Base-by-base conservation (phyloP, 2,329 filamentous ascomycete genomes). In the Paecilomyces sp. region DNA sequence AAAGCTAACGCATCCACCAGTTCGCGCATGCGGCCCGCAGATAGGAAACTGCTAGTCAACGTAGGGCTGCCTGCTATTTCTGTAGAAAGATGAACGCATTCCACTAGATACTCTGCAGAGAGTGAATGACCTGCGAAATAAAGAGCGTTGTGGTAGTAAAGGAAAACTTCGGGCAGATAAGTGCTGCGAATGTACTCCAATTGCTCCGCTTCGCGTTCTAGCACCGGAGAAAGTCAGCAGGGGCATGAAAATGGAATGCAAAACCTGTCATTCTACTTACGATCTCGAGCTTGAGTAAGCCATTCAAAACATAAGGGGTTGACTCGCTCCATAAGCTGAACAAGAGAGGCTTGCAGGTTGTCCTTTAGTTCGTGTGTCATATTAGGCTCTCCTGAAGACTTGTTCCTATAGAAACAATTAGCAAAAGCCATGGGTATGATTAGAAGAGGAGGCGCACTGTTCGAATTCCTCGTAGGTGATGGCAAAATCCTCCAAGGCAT, bases 71-170 rank as follows among this genome's bases (percentile, higher is more conserved):
- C 85, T 59, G 88, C 86, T 1, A 93, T 91, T 56, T 96, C 83
- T 1, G 87, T 86, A 1, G 91, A 88, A 15, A 99, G 80, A 61
- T 96, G 90, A 89, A 99, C 93, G 67, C 88, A 90, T 70, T 93
- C 87, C 28, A 94, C 82, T 18, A 96, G 81, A 64, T 88, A 84
- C 60, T 93, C 90, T 52, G 91, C 86, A 54, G 86, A 88, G 52
- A 95, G 79, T 55, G 85, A 82, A 54, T 86, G 87, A 3, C 91
- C 91, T 0, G 89, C 88, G 69, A 89, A 89, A 71, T 95, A 89
- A 56, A 97, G 79, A 1, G 89, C 87, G 67, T 85, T 88, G 70
- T 94, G 85, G 72, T 94, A 97, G 2, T 89, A 90, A 56, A 99
- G 82, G 51, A 96, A 80, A 18, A 90, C 84, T 71, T 97, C 92